Conservation (phyloP, 2,329 filamentous ascomycete genomes). For the Calycina marina region DNA sequence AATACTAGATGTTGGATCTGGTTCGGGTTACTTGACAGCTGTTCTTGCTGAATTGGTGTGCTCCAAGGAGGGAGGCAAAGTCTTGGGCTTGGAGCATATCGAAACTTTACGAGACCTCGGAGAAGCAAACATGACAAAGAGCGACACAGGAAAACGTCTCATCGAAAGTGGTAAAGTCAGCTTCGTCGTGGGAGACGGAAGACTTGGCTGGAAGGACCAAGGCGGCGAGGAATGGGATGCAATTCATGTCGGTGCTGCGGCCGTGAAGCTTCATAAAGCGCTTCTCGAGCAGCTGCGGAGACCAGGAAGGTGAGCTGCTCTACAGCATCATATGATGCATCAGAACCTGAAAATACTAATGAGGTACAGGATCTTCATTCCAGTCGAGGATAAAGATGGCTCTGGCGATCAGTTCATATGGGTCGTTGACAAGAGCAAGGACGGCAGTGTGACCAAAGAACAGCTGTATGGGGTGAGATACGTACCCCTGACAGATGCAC, state of each 20-base stretch:
- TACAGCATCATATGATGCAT: no score
- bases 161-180: conserved; percentile 49
- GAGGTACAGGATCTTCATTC: conserved; percentile 52
- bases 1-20: conserved; percentile 61
- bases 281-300: conserved; percentile 63
- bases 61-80: conserved; percentile 23
- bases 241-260: conserved; percentile 89
- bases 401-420: conserved; percentile 47
- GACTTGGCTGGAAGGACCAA: conserved; percentile 42
- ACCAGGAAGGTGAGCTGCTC: conserved; percentile 54
- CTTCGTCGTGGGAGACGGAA: conserved; percentile 64
- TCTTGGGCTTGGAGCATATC: conserved; percentile 68
- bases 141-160: conserved; percentile 39
- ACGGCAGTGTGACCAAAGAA: conserved; percentile 45
- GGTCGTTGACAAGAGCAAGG: conserved; percentile 55
- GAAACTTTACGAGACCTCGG: conserved; percentile 45
- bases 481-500: conserved; percentile 63
- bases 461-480: conserved; percentile 60
- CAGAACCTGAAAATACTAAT: no score
- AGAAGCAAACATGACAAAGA: conserved; percentile 50
- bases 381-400: conserved; percentile 41
- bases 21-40: conserved; percentile 75
- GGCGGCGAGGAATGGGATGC: conserved; percentile 60
- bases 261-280: conserved; percentile 53
- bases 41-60: conserved; percentile 52